Evolutionary conservation across 441 rosid genomes (phyloP).

Genomic region (Erodium trifolium): DNA sequence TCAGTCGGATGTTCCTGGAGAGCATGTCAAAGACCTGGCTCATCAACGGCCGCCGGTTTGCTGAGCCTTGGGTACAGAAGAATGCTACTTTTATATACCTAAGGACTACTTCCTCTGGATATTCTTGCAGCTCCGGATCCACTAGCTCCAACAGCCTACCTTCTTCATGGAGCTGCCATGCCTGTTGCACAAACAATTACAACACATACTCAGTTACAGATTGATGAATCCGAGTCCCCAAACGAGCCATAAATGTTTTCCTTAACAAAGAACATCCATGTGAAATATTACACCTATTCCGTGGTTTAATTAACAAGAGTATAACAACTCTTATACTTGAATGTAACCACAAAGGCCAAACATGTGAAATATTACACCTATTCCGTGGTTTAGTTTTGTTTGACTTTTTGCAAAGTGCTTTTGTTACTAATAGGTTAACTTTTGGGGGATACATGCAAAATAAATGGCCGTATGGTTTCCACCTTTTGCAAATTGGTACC

Average conservation of each 20-base stretch:
- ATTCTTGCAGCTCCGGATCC: constrained; percentile 47
- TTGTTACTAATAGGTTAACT: background rate
- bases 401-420: background rate
- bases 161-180: constrained; percentile 51
- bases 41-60: constrained; percentile 47
- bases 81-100: constrained; percentile 55
- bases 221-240: background rate
- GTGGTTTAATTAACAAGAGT: background rate
- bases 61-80: constrained; percentile 58
- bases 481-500: no score
- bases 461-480: no score
- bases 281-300: background rate
- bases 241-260: background rate
- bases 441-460: no score
- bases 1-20: constrained; percentile 34
- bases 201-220: background rate
- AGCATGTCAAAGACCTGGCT: constrained; percentile 65
- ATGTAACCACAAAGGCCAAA: background rate
- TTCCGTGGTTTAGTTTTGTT: background rate
- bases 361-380: background rate
- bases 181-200: constrained; percentile 26
- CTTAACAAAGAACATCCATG: background rate
- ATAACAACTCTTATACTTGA: background rate
- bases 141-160: constrained; percentile 43
- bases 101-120: constrained; percentile 37